A percentile compares a stretch with the other conserved stretches of the same genome.
phyloP scores from a whole-genome alignment of 768 basidiomycete genomes.

The Termitomyces heimii region DNA sequence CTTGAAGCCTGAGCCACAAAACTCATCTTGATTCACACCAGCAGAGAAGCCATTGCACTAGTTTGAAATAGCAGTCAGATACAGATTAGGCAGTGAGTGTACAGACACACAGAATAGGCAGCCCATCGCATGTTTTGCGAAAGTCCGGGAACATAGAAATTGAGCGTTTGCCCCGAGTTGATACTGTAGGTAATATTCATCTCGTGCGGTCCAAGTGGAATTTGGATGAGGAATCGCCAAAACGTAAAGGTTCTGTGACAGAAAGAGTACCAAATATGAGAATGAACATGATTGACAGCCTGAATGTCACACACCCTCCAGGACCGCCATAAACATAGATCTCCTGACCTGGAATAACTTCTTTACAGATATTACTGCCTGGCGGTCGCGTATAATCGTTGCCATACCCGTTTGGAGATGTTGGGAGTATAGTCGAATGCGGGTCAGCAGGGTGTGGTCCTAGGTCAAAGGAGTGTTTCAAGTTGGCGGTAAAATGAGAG shows the following conservation, averaged over 20 bases:
- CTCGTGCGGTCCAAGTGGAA: conserved; percentile 68
- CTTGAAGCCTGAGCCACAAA: conserved; percentile 73
- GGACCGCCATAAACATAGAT: conserved; percentile 62
- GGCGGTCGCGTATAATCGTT: conserved; percentile 15
- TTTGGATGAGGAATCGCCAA: conserved; percentile 86
- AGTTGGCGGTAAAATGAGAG: conserved; percentile 7
- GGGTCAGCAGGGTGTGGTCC: conserved; percentile 76
- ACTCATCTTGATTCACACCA: conserved; percentile 86
- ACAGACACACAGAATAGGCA: conserved; percentile 66
- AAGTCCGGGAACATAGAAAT: conserved; percentile 79
- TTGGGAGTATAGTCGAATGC: conserved; percentile 38
- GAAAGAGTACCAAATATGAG: not conserved
- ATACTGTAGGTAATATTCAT: conserved; percentile 77
- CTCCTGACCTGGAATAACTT: conserved; percentile 55
- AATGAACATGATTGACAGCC: not conserved
- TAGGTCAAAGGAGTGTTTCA: conserved; percentile 43
- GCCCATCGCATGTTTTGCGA: conserved; percentile 90
- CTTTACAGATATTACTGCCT: conserved; percentile 28
- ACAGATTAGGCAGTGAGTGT: not conserved
- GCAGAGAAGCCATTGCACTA: conserved; percentile 88
- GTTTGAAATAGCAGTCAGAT: conserved; percentile 1
- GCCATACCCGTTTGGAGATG: conserved; percentile 11
- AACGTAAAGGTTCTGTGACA: conserved; percentile 75
- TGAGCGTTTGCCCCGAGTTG: conserved; percentile 70
- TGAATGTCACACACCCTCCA: conserved; percentile 37